Percentiles rank a stretch among this genome's conserved stretches.
Conservation (phyloP, 2,329 filamentous ascomycete species). For the Aureobasidium sp. region DNA sequence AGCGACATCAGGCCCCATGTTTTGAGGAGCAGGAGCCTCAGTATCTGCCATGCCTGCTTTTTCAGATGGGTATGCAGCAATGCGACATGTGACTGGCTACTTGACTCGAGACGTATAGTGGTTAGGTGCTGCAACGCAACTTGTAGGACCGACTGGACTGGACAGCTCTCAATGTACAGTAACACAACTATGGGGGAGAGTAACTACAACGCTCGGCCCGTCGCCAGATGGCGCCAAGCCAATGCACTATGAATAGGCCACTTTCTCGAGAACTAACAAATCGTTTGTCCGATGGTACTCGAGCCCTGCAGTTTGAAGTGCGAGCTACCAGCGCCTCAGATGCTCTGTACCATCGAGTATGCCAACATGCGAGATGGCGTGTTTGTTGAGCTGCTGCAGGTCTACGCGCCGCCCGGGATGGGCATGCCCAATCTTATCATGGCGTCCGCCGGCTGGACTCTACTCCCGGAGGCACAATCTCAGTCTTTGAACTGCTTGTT, state of each 20-base stretch:
- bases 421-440: background rate
- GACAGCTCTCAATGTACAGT: slow-evolving; percentile 3
- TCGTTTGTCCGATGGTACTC: background rate
- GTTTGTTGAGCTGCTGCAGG: background rate
- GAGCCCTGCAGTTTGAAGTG: background rate
- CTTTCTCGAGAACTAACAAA: background rate
- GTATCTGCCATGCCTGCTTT: slow-evolving; percentile 12
- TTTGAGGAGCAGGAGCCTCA: slow-evolving; percentile 12
- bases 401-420: background rate
- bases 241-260: slow-evolving; percentile 3
- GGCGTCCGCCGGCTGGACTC: background rate
- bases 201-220: background rate
- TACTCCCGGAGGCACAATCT: background rate
- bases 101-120: background rate
- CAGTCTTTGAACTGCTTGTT: too few species aligned
- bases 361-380: background rate
- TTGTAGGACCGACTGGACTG: background rate
- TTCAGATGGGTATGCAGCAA: background rate
- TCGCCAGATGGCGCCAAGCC: background rate
- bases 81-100: slow-evolving; percentile 3
- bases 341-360: background rate
- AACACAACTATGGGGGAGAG: background rate
- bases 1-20: background rate
- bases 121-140: background rate
- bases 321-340: background rate